These are phyloP conservation scores for Candida quercuum DNA, from an alignment of 805 yeast species.

Conservation along the genomic window DNA sequence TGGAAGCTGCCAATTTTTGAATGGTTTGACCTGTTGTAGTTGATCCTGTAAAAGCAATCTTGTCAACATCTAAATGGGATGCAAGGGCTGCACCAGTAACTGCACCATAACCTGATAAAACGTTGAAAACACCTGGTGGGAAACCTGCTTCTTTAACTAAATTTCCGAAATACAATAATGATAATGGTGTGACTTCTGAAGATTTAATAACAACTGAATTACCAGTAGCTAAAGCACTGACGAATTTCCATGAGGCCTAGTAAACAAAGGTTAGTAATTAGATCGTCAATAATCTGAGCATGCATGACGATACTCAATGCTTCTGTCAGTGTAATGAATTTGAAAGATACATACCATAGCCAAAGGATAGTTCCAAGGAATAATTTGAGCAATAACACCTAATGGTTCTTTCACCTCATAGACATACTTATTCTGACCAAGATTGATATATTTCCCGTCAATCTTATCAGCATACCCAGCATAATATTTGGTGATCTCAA, in stretches of 20 bases:
- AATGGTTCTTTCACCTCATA: constrained; percentile 69
- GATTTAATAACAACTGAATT: constrained; percentile 69
- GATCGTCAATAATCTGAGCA: no score
- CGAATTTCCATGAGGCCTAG: constrained; percentile 75
- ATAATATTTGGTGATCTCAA: constrained; percentile 58
- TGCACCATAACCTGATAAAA: constrained; percentile 66
- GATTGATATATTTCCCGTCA: constrained; percentile 55
- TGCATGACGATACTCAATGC: no score
- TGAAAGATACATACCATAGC: no score
- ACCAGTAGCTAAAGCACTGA: constrained; percentile 74
- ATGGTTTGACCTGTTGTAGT: constrained; percentile 63
- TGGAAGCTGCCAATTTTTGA: constrained; percentile 54
- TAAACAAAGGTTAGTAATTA: no score
- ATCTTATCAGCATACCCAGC: constrained; percentile 73
- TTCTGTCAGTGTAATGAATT: no score
- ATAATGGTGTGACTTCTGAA: constrained; percentile 72
- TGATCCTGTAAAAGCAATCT: constrained; percentile 63
- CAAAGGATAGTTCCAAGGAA: constrained; percentile 84
- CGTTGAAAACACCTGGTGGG: constrained; percentile 73
- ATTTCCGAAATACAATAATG: constrained; percentile 57
- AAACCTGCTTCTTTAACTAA: constrained; percentile 66
- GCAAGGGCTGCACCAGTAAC: constrained; percentile 68
- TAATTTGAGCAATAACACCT: constrained; percentile 78
- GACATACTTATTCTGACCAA: constrained; percentile 61
- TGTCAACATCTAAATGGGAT: constrained; percentile 49